Conservation (phyloP, 2,329 filamentous ascomycete species). For the Septoria linicola region DNA sequence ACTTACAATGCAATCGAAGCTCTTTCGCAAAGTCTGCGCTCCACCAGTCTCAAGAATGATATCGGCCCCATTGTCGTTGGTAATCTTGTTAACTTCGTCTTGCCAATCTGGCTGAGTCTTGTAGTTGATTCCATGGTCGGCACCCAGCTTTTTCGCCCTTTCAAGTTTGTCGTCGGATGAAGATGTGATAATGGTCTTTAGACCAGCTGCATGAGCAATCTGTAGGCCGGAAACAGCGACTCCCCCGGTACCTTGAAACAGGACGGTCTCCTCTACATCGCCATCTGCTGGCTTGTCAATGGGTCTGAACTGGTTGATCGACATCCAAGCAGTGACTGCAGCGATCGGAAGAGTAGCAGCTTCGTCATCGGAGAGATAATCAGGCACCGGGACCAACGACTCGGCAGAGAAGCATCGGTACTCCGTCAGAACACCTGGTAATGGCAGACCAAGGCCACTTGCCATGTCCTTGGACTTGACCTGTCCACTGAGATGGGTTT, state of each 20-base stretch:
- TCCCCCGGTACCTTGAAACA: conserved; percentile 49
- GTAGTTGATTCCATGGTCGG: conserved; percentile 62
- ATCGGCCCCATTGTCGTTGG: conserved; percentile 44
- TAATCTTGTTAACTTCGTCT: conserved; percentile 53
- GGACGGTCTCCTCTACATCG: conserved; percentile 38
- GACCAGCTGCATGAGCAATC: conserved; percentile 45
- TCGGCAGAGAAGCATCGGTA: conserved; percentile 60
- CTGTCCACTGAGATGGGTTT: conserved; percentile 58
- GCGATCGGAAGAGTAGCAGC: conserved; percentile 62
- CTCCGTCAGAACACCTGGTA: conserved; percentile 57
- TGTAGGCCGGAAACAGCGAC: conserved; percentile 43
- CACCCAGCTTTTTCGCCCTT: conserved; percentile 56
- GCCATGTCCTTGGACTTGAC: conserved; percentile 56
- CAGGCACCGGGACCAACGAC: conserved; percentile 57
- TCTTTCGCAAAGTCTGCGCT: conserved; percentile 49
- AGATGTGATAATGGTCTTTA: conserved; percentile 58
- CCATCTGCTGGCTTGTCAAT: conserved; percentile 51
- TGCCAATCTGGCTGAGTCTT: conserved; percentile 59
- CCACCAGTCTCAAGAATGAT: conserved; percentile 55
- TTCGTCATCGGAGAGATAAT: conserved; percentile 59
- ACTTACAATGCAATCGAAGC: conserved; percentile 42
- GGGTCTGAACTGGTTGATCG: conserved; percentile 60
- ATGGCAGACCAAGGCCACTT: conserved; percentile 60
- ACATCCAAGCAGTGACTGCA: conserved; percentile 65
- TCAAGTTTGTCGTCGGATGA: conserved; percentile 54